Base-by-base conservation (phyloP, 208 protist species). In the Endotrypanum monterogeii region DNA sequence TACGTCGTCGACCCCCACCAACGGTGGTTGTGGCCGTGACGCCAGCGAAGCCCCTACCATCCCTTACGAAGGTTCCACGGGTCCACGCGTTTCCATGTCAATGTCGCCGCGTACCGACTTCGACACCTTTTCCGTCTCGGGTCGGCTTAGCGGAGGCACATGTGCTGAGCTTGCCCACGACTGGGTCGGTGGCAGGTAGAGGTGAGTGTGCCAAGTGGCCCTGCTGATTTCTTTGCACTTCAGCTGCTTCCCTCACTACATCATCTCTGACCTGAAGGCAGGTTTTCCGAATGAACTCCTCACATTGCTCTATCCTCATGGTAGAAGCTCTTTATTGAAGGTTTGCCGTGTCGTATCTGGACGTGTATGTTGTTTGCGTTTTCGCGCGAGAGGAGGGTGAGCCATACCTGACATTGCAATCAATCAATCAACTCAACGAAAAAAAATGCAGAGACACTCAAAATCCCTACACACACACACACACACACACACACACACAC, bases 21-120 rank as follows among this genome's bases (percentile, higher is more conserved):
- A 81, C 76, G 50, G 71, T 48, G 71, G 71, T 25, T 71, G 76
- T 52, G 70, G 48, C 11, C 76, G 76, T 32, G 76, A 81, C 65
- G 52, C 70, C 50, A 81, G 76, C 54, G 76, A 81, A 52, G 76
- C 76, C 12, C 76, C 76, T 37, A 81, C 76, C 65, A 62, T 81
- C 50, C 76, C 76, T 16, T 81, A 81, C 41, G 76, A 81, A 30
- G 76, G 76, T 23, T 81, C 76, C 44, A 81, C 71, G 8, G 71
- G 76, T 25, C 76, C 37, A 56, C 76, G 76, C 23, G 54, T 48
- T 20, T 81, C 76, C 30, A 39, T 73, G 35, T 76, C 76, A 11
- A 55, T 81, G 18, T 81, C 76, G 44, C 76, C 76, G 48, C 70
- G 76, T 55, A 81, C 70, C 25, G 76, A 81, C 50, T 67, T 72